Percentiles rank a stretch among this genome's conserved stretches.
Evolutionary conservation across 2,329 filamentous ascomycete genomes (phyloP).

Genomic region (Leptographium flavum): DNA sequence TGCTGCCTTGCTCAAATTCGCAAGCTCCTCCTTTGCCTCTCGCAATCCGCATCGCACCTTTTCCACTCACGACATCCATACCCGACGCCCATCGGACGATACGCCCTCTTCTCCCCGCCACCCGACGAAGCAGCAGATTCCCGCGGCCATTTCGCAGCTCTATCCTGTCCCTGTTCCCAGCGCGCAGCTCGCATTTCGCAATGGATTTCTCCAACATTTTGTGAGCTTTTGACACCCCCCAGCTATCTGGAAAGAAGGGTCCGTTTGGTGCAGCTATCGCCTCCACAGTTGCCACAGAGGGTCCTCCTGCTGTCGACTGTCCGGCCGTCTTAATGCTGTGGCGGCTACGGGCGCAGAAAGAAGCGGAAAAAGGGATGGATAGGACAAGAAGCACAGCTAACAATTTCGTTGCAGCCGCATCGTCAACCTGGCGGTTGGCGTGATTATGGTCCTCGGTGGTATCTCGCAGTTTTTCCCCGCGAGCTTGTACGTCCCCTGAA

Average conservation of each 20-base stretch:
- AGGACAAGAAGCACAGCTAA: neutral
- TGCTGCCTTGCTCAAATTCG: neutral
- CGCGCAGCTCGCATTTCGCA: conserved; percentile 15
- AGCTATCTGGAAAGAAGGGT: neutral
- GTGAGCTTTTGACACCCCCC: conserved; percentile 37
- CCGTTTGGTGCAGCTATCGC: neutral
- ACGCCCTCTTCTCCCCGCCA: no score
- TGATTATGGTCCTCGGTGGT: conserved; percentile 77
- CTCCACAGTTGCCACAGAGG: no score
- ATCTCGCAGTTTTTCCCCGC: conserved; percentile 55
- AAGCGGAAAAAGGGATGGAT: neutral
- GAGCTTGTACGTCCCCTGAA: conserved; percentile 47
- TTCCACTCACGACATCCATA: neutral
- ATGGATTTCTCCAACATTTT: conserved; percentile 93
- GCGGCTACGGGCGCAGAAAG: neutral
- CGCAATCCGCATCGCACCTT: neutral
- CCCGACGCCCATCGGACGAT: no score
- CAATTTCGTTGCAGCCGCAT: conserved; percentile 52
- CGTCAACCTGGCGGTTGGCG: conserved; percentile 80
- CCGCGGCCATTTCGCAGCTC: no score
- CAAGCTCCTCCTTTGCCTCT: neutral
- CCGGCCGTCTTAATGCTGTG: neutral
- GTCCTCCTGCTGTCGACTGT: no score
- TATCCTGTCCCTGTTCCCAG: no score
- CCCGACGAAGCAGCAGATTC: no score